Evolutionary conservation across 2,329 filamentous ascomycete genomes (phyloP).

Genomic region (Pseudonectria buxi): DNA sequence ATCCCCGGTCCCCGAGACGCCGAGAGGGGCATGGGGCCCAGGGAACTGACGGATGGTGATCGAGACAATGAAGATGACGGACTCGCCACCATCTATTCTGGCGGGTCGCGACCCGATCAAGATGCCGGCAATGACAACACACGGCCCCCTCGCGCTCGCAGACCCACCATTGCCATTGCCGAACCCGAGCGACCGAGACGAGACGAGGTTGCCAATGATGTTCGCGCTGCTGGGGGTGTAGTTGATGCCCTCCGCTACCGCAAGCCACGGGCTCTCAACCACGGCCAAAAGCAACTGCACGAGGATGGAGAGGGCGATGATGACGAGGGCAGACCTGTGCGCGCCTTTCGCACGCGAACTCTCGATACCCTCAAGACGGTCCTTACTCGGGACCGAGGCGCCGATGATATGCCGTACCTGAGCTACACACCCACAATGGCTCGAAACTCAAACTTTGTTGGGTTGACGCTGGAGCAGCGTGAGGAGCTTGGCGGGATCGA

Average conservation of each 20-base stretch:
- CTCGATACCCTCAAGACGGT: conserved; percentile 52
- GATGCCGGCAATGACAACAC: conserved; percentile 12
- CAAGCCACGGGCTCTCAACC: conserved; percentile 34
- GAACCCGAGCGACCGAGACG: conserved; percentile 44
- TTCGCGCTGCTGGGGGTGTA: conserved; percentile 33
- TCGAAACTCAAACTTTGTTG: conserved; percentile 87
- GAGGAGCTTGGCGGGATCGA: conserved; percentile 96
- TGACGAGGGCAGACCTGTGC: conserved; percentile 14
- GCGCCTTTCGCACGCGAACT: conserved; percentile 38
- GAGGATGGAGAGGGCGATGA: conserved; percentile 28
- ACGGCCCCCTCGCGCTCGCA: conserved; percentile 28
- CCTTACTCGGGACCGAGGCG: conserved; percentile 47
- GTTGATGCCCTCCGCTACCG: conserved; percentile 37
- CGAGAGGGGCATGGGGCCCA: conserved; percentile 71
- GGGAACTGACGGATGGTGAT: conserved; percentile 39
- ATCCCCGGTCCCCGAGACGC: conserved; percentile 91
- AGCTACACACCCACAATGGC: conserved; percentile 91
- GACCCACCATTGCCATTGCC: conserved; percentile 59
- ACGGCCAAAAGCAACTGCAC: conserved; percentile 32
- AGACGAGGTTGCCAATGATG: conserved; percentile 36
- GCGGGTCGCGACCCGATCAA: conserved; percentile 20
- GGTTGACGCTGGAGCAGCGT: conserved; percentile 80
- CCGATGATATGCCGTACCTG: conserved; percentile 73
- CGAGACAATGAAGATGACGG: conserved; percentile 30
- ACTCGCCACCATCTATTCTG: conserved; percentile 17